A percentile compares a stretch with the other conserved stretches of the same genome.
phyloP scores from a whole-genome alignment of 306 rosid genomes.

The Acacia acuminata region DNA sequence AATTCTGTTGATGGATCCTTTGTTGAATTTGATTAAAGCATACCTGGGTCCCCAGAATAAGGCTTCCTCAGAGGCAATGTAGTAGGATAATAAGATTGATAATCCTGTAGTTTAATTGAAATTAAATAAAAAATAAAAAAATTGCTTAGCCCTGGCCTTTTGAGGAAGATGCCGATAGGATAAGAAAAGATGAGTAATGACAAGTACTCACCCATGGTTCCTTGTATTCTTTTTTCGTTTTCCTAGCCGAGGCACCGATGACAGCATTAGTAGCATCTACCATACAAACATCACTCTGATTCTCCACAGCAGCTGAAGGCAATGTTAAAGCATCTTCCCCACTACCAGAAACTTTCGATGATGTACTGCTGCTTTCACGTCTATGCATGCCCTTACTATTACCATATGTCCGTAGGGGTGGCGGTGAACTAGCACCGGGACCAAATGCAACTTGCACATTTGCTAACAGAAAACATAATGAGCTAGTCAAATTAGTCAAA shows the following conservation, averaged over 20 bases:
- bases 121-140: too few relatives aligned
- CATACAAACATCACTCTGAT: constrained; percentile 33
- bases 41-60: constrained; percentile 83
- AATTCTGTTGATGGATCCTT: constrained; percentile 17
- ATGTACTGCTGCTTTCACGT: constrained; percentile 38
- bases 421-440: constrained; percentile 48
- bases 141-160: not conserved
- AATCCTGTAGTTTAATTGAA: constrained; percentile 52
- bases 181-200: not conserved
- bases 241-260: constrained; percentile 12
- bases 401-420: constrained; percentile 49
- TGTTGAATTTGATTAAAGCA: constrained; percentile 15
- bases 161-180: constrained; percentile 22
- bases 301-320: constrained; percentile 37
- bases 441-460: constrained; percentile 71
- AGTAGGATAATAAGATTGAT: constrained; percentile 54
- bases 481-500: constrained; percentile 30
- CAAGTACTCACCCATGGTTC: constrained; percentile 79
- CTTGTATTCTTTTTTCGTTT: constrained; percentile 38
- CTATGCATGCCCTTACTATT: constrained; percentile 28
- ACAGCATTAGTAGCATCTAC: constrained; percentile 38
- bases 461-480: constrained; percentile 50
- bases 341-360: constrained; percentile 27
- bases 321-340: constrained; percentile 30
- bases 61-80: constrained; percentile 81